A percentile compares a stretch with the other conserved stretches of the same genome.
Conservation (phyloP, 257 asterid genomes). For the Plantago ovata region DNA sequence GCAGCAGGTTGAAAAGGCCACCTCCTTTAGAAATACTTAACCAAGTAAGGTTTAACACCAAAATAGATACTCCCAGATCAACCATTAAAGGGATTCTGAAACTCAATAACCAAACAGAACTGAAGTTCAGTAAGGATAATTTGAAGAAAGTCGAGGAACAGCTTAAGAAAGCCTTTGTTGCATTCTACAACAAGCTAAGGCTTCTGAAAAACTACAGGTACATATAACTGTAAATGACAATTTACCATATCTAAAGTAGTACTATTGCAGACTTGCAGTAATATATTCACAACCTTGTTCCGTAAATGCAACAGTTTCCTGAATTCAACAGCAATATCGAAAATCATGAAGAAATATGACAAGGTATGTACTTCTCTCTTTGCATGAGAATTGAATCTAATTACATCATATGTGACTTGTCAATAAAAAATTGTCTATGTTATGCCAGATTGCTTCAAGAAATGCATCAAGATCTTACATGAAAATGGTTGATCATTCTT, state of each 20-base stretch:
- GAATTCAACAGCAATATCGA: constrained; percentile 44
- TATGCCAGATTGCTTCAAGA: constrained; percentile 41
- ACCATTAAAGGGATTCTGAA: constrained; percentile 34
- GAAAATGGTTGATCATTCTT: constrained; percentile 47
- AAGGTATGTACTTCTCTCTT: constrained; percentile 30
- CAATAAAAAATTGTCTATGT: neutral
- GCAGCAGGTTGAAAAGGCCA: constrained; percentile 15
- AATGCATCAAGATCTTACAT: constrained; percentile 41
- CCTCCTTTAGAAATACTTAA: constrained; percentile 34
- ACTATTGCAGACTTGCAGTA: no score
- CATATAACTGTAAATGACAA: no score
- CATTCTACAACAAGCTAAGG: constrained; percentile 44
- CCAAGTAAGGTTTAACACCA: constrained; percentile 33
- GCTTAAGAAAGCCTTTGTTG: constrained; percentile 41
- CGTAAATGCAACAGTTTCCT: constrained; percentile 38
- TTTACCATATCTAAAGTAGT: no score
- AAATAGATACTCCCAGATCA: constrained; percentile 35
- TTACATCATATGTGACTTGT: neutral
- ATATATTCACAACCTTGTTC: constrained; percentile 6
- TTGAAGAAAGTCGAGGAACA: constrained; percentile 41
- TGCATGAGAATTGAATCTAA: neutral
- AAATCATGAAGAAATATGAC: constrained; percentile 56
- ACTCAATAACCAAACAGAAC: constrained; percentile 25
- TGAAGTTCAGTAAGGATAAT: constrained; percentile 37
- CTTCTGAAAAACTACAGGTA: constrained; percentile 47